Base-by-base conservation (phyloP, 352 stramenopile genomes). In the Phytophthora pluvialis region DNA sequence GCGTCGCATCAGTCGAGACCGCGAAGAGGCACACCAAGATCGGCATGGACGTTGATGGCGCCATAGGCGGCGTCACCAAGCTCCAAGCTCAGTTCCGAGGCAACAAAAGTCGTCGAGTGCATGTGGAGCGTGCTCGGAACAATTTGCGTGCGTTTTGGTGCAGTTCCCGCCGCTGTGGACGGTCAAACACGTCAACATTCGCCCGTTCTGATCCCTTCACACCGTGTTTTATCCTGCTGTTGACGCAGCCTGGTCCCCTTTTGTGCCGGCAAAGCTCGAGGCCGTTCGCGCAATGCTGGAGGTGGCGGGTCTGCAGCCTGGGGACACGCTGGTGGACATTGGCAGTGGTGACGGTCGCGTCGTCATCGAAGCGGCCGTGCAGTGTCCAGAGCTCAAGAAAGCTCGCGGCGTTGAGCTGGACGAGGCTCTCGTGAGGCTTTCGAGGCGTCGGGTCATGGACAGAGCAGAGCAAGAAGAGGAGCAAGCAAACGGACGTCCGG, bases 281-380 rank as follows among this genome's bases (percentile, higher is more conserved):
- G 83, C 83, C 1, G 80, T 88, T 3, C 36, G 64, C 38, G 77
- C 64, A 55, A 89, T 91, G 67, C 61, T 91, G 11, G 42, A 50
- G 18, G 55, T 89, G 18, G 78, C 72, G 4, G 56, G 42, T 16
- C 57, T 86, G n/a, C 67, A 77, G 15, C 55, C 60, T 25, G 64
- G 53, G 3, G 78, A 91, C 39, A 84, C 72, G 12, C 50, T 91
- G 26, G 56, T 90, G 15, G 83, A 91, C 49, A 76, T 91, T 50
- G 83, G 83, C 43, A 88, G 80, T 46, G 83, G 83, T 38, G 83
- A 91, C 38, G 83, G 80, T 5, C 80, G 83, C 28, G 73, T 90
- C 9, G 66, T 90, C 36, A 72, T 89, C 33, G 72, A 73, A 8
- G 82, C 78, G 3, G 69, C 59, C 0, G 28, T 70, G 5, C 35